Percentiles rank a stretch among this genome's conserved stretches.
Conservation (phyloP, 345 rosid genomes). For the Dovyalis caffra region DNA sequence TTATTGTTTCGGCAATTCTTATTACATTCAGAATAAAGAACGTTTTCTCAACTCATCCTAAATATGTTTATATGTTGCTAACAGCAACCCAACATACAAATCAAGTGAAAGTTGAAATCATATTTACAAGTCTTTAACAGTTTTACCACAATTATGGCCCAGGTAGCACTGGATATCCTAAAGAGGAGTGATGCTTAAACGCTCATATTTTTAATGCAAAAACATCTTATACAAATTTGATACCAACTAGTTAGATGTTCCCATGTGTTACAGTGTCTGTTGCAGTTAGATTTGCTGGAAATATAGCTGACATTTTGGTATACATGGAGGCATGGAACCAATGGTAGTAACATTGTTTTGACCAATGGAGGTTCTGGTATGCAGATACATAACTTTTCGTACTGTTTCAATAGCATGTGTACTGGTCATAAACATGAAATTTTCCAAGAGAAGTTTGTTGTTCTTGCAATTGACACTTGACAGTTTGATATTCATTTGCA, state of each 20-base stretch:
- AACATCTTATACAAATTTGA: not conserved
- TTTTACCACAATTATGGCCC: not conserved
- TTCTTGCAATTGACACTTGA: not conserved
- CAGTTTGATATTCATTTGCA: conserved; percentile 27
- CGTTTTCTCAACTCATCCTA: not conserved
- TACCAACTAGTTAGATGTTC: not conserved
- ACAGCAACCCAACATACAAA: not conserved
- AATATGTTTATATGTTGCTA: not conserved
- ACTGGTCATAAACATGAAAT: no score
- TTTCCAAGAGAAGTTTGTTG: not conserved
- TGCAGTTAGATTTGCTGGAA: not conserved
- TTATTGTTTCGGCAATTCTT: not conserved
- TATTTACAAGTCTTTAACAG: not conserved
- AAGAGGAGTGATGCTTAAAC: not conserved
- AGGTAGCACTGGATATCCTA: not conserved
- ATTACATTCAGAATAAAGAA: not conserved
- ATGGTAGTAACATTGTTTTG: not conserved
- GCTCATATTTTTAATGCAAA: not conserved
- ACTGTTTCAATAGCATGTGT: not conserved
- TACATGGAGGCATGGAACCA: not conserved
- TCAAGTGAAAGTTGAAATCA: not conserved
- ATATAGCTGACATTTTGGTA: no score
- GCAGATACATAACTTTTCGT: not conserved
- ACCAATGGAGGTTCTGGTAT: not conserved
- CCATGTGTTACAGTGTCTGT: not conserved